These are phyloP conservation scores for Wickerhamiella sorbophila DNA, from an alignment of 805 yeast species.

Conservation along the genomic window DNA sequence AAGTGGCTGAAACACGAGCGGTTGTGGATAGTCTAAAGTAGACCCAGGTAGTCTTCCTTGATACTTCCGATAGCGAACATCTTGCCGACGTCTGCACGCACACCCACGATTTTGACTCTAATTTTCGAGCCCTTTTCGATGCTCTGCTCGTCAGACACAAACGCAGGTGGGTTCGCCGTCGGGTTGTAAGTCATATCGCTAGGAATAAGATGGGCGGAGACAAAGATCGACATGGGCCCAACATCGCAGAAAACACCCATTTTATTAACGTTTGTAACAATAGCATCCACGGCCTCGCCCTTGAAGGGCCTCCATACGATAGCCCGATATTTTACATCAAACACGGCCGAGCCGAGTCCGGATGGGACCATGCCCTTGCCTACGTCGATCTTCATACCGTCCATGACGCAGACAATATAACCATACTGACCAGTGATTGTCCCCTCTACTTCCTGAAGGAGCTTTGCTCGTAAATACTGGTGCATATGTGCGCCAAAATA, in stretches of 20 bases:
- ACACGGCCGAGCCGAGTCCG: slow-evolving; percentile 86
- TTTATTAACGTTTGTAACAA: slow-evolving; percentile 83
- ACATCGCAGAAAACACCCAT: slow-evolving; percentile 98
- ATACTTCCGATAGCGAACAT: slow-evolving; percentile 96
- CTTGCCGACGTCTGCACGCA: slow-evolving; percentile 92
- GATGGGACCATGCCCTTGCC: slow-evolving; percentile 90
- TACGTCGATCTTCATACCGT: slow-evolving; percentile 85
- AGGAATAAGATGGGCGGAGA: slow-evolving; percentile 88
- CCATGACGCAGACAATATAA: slow-evolving; percentile 88
- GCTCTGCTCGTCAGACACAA: slow-evolving; percentile 85
- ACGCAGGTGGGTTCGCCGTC: slow-evolving; percentile 96
- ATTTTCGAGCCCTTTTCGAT: slow-evolving; percentile 90
- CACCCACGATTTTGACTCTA: slow-evolving; percentile 90
- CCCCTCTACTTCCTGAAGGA: slow-evolving; percentile 93
- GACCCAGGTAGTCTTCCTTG: slow-evolving; percentile 94
- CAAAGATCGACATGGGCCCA: slow-evolving; percentile 90
- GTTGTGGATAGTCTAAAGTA: slow-evolving; percentile 29
- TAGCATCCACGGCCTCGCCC: slow-evolving; percentile 96
- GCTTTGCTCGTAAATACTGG: slow-evolving; percentile 75
- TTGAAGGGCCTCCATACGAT: slow-evolving; percentile 97
- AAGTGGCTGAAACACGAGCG: background rate
- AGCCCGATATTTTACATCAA: slow-evolving; percentile 89
- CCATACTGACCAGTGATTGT: slow-evolving; percentile 99
- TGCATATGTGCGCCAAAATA: slow-evolving; percentile 97
- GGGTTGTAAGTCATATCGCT: slow-evolving; percentile 88